Base-by-base conservation (phyloP, 805 yeast species). In the Wickerhamiella allomyrinae region DNA sequence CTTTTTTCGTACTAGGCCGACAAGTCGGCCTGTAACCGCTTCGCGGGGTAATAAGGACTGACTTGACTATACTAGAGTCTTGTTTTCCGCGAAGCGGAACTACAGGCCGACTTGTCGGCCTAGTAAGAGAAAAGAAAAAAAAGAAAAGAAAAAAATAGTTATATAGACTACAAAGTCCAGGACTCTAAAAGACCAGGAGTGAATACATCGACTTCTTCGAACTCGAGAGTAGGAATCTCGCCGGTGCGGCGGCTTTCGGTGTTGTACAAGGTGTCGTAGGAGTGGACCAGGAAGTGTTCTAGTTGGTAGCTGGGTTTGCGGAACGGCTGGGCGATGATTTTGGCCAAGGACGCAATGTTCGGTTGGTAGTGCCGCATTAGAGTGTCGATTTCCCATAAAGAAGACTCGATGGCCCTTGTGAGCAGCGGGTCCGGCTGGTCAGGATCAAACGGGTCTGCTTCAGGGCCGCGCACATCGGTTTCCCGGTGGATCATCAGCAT, bases 281-380 rank as follows among this genome's bases (percentile, higher is more conserved):
- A 76, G 84, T 95, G 89, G 59, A 87, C 95, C 53, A 91, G 62
- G 66, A 91, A 91, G 57, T 91, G 97, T 58, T 91, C 98, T 69
- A 91, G 68, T 58, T 82, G 82, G 59, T 91, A 91, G 52, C 74
- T 73, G 43, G 80, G 77, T 58, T 91, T 91, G 56, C 78, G 74
- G 65, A 54, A 89, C 3, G 95, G 95, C 61, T 91, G 95, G 15
- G 77, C 70, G 56, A 83, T 81, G 23, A 91, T 82, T 57, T 76
- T 79, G 14, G 95, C 95, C 52, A 91, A 67, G 0, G 95, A 80
- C 1, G 95, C 89, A 10, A 91, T 85, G 54, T 91, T 91, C 13
- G 97, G 96, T 62, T 91, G 97, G 57, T 86, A 89, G 58, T 91
- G 98, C 10, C 73, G 61, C 66, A 78, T 74, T 43, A 82, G 62